Conservation (phyloP, 129 eudicot species). For the Chrysanthemum lavandulifolium region DNA sequence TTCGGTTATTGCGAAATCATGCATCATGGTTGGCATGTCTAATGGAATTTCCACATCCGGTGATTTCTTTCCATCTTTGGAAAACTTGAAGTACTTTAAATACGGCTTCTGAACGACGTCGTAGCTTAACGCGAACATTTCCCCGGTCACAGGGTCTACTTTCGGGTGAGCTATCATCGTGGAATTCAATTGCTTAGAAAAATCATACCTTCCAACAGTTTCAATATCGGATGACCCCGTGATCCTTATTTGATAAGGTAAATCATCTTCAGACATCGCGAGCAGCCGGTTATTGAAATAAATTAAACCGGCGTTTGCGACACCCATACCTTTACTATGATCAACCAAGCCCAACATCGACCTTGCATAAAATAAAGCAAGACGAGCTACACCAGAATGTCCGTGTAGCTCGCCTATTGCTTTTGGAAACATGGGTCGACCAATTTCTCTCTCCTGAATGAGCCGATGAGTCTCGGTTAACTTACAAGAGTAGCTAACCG, state of each 20-base stretch:
- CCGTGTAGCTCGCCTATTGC: constrained; percentile 68
- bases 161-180: constrained; percentile 66
- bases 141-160: constrained; percentile 48
- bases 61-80: constrained; percentile 40
- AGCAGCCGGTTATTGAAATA: constrained; percentile 51
- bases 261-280: constrained; percentile 65
- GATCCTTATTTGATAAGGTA: constrained; percentile 47
- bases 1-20: constrained; percentile 59
- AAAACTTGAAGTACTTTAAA: constrained; percentile 44
- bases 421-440: constrained; percentile 58
- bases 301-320: constrained; percentile 57
- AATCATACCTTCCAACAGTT: constrained; percentile 49
- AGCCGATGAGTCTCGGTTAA: constrained; percentile 50
- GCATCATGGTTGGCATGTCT: constrained; percentile 57
- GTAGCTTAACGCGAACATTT: constrained; percentile 50
- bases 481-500: constrained; percentile 54
- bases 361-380: constrained; percentile 48
- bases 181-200: constrained; percentile 38
- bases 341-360: constrained; percentile 50
- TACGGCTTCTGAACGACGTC: constrained; percentile 56
- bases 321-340: constrained; percentile 52
- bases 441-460: constrained; percentile 40
- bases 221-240: constrained; percentile 40
- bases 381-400: constrained; percentile 49
- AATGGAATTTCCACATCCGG: constrained; percentile 49